These are phyloP conservation scores for Talaromyces sp. DNA, from an alignment of 2,329 filamentous ascomycete genomes.

Conservation along the genomic window DNA sequence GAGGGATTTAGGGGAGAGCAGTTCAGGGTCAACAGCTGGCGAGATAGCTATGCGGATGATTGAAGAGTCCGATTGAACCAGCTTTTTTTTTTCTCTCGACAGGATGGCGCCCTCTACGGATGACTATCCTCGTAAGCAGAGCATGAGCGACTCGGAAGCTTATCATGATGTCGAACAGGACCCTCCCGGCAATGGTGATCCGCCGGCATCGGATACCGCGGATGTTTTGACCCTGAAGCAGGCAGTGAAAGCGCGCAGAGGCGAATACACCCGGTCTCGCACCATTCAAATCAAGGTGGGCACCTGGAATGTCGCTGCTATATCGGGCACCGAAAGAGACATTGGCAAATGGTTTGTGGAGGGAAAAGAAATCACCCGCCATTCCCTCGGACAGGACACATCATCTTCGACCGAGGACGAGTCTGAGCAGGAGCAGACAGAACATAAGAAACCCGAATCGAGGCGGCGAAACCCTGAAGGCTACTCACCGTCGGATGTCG, in stretches of 20 bases:
- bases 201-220: conserved; percentile 14
- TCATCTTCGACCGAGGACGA: conserved; percentile 8
- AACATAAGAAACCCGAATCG: conserved; percentile 43
- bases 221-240: conserved; percentile 45
- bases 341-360: conserved; percentile 82
- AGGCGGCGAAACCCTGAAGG: conserved; percentile 33
- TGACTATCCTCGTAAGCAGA: not conserved
- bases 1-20: not conserved
- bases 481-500: conserved; percentile 57
- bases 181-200: conserved; percentile 14
- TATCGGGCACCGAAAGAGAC: conserved; percentile 80
- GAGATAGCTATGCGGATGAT: not conserved
- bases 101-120: conserved; percentile 6
- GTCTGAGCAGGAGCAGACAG: conserved; percentile 13
- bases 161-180: conserved; percentile 3
- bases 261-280: conserved; percentile 72
- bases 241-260: conserved; percentile 62
- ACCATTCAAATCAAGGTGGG: conserved; percentile 82
- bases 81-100: not conserved
- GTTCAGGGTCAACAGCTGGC: conserved; percentile 1
- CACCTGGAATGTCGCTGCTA: conserved; percentile 88
- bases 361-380: conserved; percentile 51
- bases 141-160: not conserved
- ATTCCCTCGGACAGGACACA: not conserved
- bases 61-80: not conserved